Conservation (phyloP, 495 filamentous ascomycete species). For the Sordaria brevicollis region DNA sequence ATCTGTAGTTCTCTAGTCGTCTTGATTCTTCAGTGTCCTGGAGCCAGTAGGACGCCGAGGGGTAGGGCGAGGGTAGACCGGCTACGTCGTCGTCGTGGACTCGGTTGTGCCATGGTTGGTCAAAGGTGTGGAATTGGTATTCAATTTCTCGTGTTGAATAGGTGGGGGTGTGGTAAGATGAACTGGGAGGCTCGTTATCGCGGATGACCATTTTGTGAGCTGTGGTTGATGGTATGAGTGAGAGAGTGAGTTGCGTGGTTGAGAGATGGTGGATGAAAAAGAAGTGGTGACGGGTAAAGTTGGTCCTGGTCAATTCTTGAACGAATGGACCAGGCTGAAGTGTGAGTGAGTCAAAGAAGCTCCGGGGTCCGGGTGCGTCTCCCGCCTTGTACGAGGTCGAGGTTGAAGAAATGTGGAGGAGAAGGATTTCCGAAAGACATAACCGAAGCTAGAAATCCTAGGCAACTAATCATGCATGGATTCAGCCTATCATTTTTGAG, state of each 20-base stretch:
- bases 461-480: not conserved
- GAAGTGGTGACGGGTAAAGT: not conserved
- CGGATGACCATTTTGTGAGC: not conserved
- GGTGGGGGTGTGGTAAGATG: not conserved
- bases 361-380: not conserved
- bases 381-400: not conserved
- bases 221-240: not conserved
- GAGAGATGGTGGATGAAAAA: not conserved
- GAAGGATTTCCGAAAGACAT: not conserved
- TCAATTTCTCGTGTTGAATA: no score
- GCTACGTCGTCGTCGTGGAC: conserved; percentile 18
- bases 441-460: not conserved
- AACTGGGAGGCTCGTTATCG: not conserved
- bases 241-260: not conserved
- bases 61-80: conserved; percentile 39
- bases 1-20: conserved; percentile 46
- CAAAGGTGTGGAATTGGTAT: no score
- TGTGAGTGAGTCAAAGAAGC: not conserved
- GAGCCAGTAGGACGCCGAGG: conserved; percentile 69
- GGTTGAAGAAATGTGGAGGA: not conserved
- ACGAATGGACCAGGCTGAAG: not conserved
- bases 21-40: conserved; percentile 36
- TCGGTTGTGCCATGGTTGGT: not conserved
- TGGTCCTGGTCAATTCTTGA: not conserved
- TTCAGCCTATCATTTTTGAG: not conserved